Base-by-base conservation (phyloP, 257 asterid genomes). In the Nyctanthes arbortristis region DNA sequence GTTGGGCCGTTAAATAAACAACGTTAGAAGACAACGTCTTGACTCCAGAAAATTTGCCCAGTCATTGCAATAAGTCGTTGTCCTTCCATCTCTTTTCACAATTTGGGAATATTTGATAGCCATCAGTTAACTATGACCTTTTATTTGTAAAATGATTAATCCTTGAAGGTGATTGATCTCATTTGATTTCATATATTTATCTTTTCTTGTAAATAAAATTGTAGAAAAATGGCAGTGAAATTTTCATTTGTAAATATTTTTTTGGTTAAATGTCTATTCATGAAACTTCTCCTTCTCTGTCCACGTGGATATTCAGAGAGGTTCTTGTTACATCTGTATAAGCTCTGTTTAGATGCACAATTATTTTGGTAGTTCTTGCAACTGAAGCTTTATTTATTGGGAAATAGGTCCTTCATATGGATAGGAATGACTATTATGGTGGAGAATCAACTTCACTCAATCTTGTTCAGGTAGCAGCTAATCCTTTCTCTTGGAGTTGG, bases 371-470 rank as follows among this genome's bases (percentile, higher is more conserved):
- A 37, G 37, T 30, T 71, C 28, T 70, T 35, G 77, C 67, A 40
- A 5, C 30, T 72, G 68, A 69, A 36, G 11, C 12, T 24, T 45
- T 30, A 32, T 34, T 60, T 59, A 55, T 58, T 58, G 68, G 68
- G 61, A 54, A 71, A 65, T 73, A 85, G 91, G 91, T 85, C 40
- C 82, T 85, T 32, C 91, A 85, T 61, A 83, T 86, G 91, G 89
- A 83, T 66, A 84, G 91, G 70, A 86, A 86, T 71, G 91, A 86
- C 77, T 85, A 85, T 63, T 85, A 86, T 65, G 91, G 91, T 68
- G 91, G 91, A 71, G 91, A 86, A 63, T 77, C 89, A 35, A 81
- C 89, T 62, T 86, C 91, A 8, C 91, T 86, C 72, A 83, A 86
- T 68, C 88, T 83, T 60, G 76, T 81, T 75, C 89, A 86, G 89